Base-by-base conservation (phyloP, 805 yeast species). In the Yamadazyma tumulicola region DNA sequence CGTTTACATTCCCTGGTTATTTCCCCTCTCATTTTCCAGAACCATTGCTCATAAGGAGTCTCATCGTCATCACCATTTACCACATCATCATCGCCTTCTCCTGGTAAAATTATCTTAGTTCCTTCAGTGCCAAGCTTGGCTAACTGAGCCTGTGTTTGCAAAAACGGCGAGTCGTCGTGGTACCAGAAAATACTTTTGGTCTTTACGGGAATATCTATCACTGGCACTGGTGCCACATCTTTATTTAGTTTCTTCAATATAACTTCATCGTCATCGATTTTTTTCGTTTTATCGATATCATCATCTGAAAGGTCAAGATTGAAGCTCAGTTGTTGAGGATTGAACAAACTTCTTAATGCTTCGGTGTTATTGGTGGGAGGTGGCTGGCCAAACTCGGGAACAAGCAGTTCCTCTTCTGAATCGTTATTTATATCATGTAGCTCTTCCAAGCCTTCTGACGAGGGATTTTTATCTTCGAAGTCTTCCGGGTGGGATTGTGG, bases 161-260 rank as follows among this genome's bases (percentile, higher is more conserved):
- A 64, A 60, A 86, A 91, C 1, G 96, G 96, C 1, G 97, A 89
- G 13, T 83, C 83, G 9, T 69, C 63, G 54, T 91, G 97, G 2
- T 81, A 64, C 72, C 94, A 91, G 57, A 91, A 89, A 22, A 88
- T 63, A 6, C 86, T 79, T 35, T 52, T 51, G 11, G 40, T 40
- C 8, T 22, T 25, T 11, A 19, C 15, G 8, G 39, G 35, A n/a
- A 20, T 6, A 6, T 19, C 38, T 13, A 19, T 25, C 21, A 32
- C 34, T 20, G 18, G 35, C n/a, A n/a, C n/a, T n/a, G n/a, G n/a
- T n/a, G n/a, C n/a, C 26, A 23, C 10, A 19, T 15, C 12, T 17
- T 26, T 16, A 23, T 38, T 35, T 37, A 63, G 59, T 32, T 58
- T 59, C 25, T 52, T 46, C 12, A 62, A 46, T 15, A 65, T 43